Percentiles rank a stretch among this genome's conserved stretches.
These are phyloP conservation scores for Exidia glandulosa DNA, from an alignment of 768 basidiomycete genomes.

Conservation along the genomic window DNA sequence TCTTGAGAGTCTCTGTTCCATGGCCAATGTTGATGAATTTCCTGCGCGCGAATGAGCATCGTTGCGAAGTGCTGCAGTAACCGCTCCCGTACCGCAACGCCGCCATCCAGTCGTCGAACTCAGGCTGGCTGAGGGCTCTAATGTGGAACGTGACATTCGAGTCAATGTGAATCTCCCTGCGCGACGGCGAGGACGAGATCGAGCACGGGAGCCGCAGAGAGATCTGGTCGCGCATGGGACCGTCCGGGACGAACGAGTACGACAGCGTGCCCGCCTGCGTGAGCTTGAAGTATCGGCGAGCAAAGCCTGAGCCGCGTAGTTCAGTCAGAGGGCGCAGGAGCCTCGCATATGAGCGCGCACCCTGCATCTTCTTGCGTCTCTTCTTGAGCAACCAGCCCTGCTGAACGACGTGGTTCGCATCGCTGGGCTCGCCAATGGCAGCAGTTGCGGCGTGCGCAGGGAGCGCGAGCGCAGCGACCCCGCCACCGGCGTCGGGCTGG, in stretches of 20 bases:
- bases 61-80: conserved; percentile 5
- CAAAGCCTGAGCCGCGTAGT: conserved; percentile 50
- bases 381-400: conserved; percentile 74
- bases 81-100: conserved; percentile 50
- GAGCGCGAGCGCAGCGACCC: not conserved
- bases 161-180: conserved; percentile 75
- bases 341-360: conserved; percentile 24
- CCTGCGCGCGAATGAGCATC: conserved; percentile 23
- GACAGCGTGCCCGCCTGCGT: conserved; percentile 56
- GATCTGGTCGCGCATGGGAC: conserved; percentile 60
- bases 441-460: not conserved
- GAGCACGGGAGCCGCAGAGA: conserved; percentile 50
- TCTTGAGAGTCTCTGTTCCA: conserved; percentile 24
- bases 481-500: not conserved
- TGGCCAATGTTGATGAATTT: conserved; percentile 42
- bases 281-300: conserved; percentile 70
- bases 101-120: conserved; percentile 65
- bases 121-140: conserved; percentile 50
- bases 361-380: conserved; percentile 81
- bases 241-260: conserved; percentile 65
- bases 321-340: not conserved
- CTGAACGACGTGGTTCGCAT: not conserved
- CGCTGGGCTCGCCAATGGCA: not conserved
- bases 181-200: conserved; percentile 62
- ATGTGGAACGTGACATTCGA: conserved; percentile 71